Percentiles rank a stretch among this genome's conserved stretches.
Conservation (phyloP, 768 basidiomycete genomes). For the Lentinula boryana region DNA sequence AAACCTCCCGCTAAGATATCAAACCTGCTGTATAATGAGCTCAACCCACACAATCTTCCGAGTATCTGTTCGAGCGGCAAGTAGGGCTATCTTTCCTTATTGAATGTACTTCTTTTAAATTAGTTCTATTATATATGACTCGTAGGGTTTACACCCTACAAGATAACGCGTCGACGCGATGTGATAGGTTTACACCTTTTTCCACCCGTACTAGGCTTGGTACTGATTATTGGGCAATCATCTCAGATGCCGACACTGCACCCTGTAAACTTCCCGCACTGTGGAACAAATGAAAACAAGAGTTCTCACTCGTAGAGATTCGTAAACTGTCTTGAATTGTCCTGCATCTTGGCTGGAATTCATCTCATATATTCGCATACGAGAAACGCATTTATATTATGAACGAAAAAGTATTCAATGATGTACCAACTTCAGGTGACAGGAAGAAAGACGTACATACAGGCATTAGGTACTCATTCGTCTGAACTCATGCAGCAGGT, state of each 20-base stretch:
- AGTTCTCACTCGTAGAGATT: neutral
- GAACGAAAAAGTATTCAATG: neutral
- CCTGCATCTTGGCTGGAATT: too few relatives aligned
- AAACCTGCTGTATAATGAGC: too few relatives aligned
- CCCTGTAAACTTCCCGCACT: neutral
- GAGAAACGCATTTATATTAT: neutral
- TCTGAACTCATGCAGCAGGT: neutral
- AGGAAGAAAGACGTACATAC: slow-evolving; percentile 14
- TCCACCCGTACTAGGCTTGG: neutral
- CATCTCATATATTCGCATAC: too few relatives aligned
- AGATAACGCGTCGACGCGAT: neutral
- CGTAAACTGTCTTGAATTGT: neutral
- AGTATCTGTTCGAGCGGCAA: too few relatives aligned
- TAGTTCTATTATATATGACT: too few relatives aligned
- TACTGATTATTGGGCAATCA: neutral
- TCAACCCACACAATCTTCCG: too few relatives aligned
- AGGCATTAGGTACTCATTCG: neutral
- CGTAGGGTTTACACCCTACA: too few relatives aligned
- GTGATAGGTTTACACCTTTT: neutral
- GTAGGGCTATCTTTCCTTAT: too few relatives aligned
- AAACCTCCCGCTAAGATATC: too few relatives aligned
- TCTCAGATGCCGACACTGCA: neutral
- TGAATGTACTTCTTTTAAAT: too few relatives aligned
- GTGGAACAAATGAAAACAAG: neutral
- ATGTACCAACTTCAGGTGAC: neutral